These are phyloP conservation scores for Colletotrichum sp. DNA, from an alignment of 2,329 filamentous ascomycete species.

Conservation along the genomic window DNA sequence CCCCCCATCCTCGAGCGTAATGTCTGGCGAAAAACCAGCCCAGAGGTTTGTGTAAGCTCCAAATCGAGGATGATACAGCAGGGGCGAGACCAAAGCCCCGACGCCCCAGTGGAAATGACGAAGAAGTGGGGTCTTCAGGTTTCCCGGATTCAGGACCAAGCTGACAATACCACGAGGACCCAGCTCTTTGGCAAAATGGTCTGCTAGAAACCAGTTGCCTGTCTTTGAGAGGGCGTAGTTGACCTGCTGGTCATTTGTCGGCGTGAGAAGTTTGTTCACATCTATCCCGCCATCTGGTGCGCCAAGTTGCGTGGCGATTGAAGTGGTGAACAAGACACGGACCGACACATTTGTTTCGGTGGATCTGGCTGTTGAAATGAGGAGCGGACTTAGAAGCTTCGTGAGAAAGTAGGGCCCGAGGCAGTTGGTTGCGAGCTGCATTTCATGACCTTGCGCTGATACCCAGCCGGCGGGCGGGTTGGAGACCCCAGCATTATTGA, in stretches of 20 bases:
- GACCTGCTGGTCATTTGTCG: conserved; percentile 22
- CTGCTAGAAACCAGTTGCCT: conserved; percentile 30
- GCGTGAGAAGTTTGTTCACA: conserved; percentile 22
- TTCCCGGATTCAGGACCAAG: conserved; percentile 40
- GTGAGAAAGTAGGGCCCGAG: conserved; percentile 27
- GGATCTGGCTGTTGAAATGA: neutral
- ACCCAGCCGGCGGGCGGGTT: neutral
- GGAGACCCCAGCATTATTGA: conserved; percentile 44
- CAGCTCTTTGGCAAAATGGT: conserved; percentile 32
- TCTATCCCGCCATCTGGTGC: conserved; percentile 29
- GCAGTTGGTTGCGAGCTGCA: conserved; percentile 27
- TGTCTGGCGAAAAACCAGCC: conserved; percentile 45
- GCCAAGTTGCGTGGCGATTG: conserved; percentile 27
- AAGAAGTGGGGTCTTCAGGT: conserved; percentile 38
- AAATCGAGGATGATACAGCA: conserved; percentile 29
- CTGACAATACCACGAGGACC: conserved; percentile 20
- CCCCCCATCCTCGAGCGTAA: conserved; percentile 40
- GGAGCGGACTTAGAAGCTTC: conserved; percentile 24
- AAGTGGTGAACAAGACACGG: conserved; percentile 34
- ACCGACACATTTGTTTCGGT: conserved; percentile 27
- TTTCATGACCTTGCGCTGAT: conserved; percentile 30
- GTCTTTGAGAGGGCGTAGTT: conserved; percentile 35
- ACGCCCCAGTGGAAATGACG: conserved; percentile 28
- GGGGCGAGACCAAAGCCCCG: conserved; percentile 23
- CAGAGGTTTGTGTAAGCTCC: conserved; percentile 55